Conservation (phyloP, 2,329 filamentous ascomycete species). For the Periconia sp. region DNA sequence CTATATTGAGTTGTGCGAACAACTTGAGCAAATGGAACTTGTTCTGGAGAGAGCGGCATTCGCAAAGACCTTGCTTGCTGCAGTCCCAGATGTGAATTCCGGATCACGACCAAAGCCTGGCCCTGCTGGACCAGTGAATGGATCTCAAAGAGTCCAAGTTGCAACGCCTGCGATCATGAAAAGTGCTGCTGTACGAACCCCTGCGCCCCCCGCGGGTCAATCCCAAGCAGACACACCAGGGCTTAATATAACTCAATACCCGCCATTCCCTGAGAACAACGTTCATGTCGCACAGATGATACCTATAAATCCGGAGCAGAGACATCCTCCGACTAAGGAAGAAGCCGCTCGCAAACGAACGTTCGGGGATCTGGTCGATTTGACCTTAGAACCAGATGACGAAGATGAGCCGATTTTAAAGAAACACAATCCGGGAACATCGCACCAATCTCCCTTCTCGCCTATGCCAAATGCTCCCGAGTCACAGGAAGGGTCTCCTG, state of each 20-base stretch:
- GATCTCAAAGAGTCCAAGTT: background rate
- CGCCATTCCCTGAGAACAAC: conserved; percentile 14
- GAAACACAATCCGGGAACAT: conserved; percentile 17
- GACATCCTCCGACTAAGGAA: conserved; percentile 52
- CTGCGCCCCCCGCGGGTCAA: conserved; percentile 12
- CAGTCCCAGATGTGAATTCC: conserved; percentile 47
- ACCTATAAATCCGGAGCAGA: conserved; percentile 27
- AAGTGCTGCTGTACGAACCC: conserved; percentile 17
- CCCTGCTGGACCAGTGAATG: conserved; percentile 11
- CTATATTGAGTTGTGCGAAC: conserved; percentile 58
- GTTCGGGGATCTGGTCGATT: conserved; percentile 57
- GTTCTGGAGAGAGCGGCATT: conserved; percentile 56
- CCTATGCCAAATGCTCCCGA: conserved; percentile 14
- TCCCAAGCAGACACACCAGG: conserved; percentile 14
- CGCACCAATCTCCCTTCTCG: conserved; percentile 15
- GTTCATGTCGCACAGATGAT: conserved; percentile 37
- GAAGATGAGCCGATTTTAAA: conserved; percentile 39
- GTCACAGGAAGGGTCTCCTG: conserved; percentile 12
- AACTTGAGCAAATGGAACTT: conserved; percentile 53
- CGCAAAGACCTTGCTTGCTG: conserved; percentile 53
- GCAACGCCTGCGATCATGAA: conserved; percentile 4
- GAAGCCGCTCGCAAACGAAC: conserved; percentile 58
- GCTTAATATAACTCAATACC: conserved; percentile 12
- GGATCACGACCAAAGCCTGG: conserved; percentile 17
- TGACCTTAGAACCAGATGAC: conserved; percentile 52